Conservation (phyloP, 176 grass and related monocot genomes). For the Alopecurus myosuroides region DNA sequence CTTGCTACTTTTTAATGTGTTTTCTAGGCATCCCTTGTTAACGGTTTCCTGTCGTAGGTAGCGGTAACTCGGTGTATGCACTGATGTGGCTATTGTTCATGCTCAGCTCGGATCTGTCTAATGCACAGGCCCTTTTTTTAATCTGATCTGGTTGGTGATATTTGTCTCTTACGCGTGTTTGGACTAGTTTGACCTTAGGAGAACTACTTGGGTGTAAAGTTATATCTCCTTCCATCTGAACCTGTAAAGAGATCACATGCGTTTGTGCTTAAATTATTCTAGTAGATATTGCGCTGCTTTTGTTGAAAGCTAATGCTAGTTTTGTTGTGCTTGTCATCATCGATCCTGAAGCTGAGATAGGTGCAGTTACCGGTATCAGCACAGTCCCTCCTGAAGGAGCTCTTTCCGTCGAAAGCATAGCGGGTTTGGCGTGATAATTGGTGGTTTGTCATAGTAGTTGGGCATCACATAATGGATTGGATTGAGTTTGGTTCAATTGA, state of each 20-base stretch:
- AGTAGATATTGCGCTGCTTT: neutral
- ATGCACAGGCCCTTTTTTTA: neutral
- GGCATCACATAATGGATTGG: neutral
- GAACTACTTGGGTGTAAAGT: neutral
- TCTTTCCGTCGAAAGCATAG: neutral
- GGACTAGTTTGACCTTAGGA: neutral
- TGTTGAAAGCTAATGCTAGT: conserved; percentile 14
- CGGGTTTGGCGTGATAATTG: neutral
- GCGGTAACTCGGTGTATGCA: neutral
- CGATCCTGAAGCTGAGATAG: neutral
- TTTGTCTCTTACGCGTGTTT: neutral
- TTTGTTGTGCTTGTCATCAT: conserved; percentile 1
- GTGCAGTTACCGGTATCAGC: neutral
- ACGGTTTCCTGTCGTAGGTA: neutral
- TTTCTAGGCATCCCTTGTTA: neutral
- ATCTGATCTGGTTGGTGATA: conserved; percentile 9
- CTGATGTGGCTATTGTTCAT: neutral
- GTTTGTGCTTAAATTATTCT: conserved; percentile 3
- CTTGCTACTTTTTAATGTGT: neutral
- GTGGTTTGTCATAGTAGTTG: neutral
- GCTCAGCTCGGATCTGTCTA: conserved; percentile 1
- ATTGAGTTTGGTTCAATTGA: neutral
- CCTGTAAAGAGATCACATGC: conserved; percentile 1
- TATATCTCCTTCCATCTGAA: neutral
- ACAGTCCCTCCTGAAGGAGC: neutral